A percentile compares a stretch with the other conserved stretches of the same genome.
phyloP scores from a whole-genome alignment of 1,284 basidiomycete genomes.

The Puccinia polysora region DNA sequence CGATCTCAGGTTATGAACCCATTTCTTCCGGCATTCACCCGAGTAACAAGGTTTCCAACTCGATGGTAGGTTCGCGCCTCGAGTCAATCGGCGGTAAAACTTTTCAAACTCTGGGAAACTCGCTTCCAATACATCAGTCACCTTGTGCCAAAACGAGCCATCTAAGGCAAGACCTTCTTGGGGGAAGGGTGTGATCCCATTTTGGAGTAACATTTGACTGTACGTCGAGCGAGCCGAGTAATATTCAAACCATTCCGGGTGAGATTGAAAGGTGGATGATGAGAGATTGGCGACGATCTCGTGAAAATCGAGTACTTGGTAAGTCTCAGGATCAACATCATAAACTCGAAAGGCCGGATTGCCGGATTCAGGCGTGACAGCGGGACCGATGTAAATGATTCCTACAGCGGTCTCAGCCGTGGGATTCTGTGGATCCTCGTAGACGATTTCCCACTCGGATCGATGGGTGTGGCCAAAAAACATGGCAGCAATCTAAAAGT shows the following conservation, averaged over 20 bases:
- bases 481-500: constrained; percentile 56
- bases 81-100: constrained; percentile 30
- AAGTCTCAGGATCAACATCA: constrained; percentile 60
- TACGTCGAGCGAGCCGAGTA: constrained; percentile 61
- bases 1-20: constrained; percentile 36
- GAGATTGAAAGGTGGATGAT: constrained; percentile 44
- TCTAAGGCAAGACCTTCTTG: constrained; percentile 49
- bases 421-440: constrained; percentile 58
- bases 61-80: constrained; percentile 11
- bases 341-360: constrained; percentile 61
- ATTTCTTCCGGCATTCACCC: constrained; percentile 42
- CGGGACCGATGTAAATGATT: constrained; percentile 59
- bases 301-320: constrained; percentile 58
- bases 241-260: constrained; percentile 60
- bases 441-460: constrained; percentile 62
- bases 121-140: constrained; percentile 55
- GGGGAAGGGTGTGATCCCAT: constrained; percentile 21
- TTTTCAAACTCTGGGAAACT: constrained; percentile 40
- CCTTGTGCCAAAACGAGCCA: constrained; percentile 62
- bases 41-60: constrained; percentile 42
- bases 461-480: constrained; percentile 58
- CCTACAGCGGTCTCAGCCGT: constrained; percentile 58
- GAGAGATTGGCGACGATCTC: constrained; percentile 54
- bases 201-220: constrained; percentile 44
- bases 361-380: constrained; percentile 60